These are phyloP conservation scores for Leccinum disarticulatum DNA, from an alignment of 768 basidiomycete species.

Conservation along the genomic window DNA sequence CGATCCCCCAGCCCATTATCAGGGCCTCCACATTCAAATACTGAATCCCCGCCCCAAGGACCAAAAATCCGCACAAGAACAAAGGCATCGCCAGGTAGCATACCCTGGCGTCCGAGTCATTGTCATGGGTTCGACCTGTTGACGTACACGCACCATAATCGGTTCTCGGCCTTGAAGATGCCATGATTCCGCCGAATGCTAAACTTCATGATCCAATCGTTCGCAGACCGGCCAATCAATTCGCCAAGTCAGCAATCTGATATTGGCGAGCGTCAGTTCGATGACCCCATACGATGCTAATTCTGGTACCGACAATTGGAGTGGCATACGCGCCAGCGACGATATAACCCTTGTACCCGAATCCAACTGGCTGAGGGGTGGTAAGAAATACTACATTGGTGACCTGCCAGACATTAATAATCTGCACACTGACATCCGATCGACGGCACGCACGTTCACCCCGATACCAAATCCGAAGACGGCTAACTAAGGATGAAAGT, in stretches of 20 bases:
- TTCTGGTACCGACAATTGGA: conserved; percentile 37
- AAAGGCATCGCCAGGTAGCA: conserved; percentile 42
- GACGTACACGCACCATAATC: conserved; percentile 36
- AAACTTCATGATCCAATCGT: conserved; percentile 48
- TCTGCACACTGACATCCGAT: too few relatives aligned
- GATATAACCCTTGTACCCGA: conserved; percentile 41
- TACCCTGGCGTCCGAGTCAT: conserved; percentile 21
- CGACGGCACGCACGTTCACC: conserved; percentile 36
- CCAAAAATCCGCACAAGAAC: conserved; percentile 41
- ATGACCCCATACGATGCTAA: background rate
- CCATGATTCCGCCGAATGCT: conserved; percentile 46
- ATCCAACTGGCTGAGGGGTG: conserved; percentile 44
- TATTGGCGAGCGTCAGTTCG: background rate
- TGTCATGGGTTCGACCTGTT: background rate
- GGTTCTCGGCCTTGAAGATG: conserved; percentile 53
- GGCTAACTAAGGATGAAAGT: conserved; percentile 29
- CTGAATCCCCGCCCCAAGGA: conserved; percentile 41
- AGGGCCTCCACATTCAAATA: conserved; percentile 29
- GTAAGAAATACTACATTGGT: conserved; percentile 57
- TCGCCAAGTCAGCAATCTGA: conserved; percentile 54
- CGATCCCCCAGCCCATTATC: conserved; percentile 47
- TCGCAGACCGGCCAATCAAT: conserved; percentile 47
- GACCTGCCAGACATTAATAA: conserved; percentile 31
- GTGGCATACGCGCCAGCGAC: conserved; percentile 46
- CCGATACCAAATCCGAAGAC: conserved; percentile 52